Evolutionary conservation across 495 filamentous ascomycete genomes (phyloP).

Genomic region (Staphylotrichum tortipilum): DNA sequence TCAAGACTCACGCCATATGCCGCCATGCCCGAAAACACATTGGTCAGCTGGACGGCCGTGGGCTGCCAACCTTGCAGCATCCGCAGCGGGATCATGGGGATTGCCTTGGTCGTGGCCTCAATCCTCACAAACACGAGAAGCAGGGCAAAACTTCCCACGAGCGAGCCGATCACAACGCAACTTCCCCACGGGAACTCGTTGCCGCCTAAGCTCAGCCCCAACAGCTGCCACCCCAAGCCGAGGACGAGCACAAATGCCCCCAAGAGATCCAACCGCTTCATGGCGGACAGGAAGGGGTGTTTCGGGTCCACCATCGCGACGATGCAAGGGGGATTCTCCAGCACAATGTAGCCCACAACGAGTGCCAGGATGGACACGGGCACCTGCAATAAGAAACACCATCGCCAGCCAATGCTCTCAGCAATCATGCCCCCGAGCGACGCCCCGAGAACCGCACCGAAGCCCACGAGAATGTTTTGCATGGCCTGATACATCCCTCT

Average conservation of each 20-base stretch:
- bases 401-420: constrained; percentile 43
- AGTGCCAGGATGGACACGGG: constrained; percentile 48
- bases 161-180: constrained; percentile 40
- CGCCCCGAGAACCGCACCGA: constrained; percentile 42
- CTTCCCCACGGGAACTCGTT: constrained; percentile 54
- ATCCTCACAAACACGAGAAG: constrained; percentile 44
- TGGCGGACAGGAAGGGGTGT: constrained; percentile 29
- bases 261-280: constrained; percentile 48
- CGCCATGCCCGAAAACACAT: constrained; percentile 54
- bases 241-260: constrained; percentile 47
- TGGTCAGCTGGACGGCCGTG: constrained; percentile 48
- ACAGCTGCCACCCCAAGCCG: constrained; percentile 47
- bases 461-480: constrained; percentile 54
- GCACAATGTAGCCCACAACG: constrained; percentile 44
- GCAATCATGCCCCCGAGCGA: constrained; percentile 43
- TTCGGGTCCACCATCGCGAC: constrained; percentile 8
- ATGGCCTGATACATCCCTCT: constrained; percentile 58
- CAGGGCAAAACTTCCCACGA: constrained; percentile 44
- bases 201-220: constrained; percentile 52
- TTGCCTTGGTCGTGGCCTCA: constrained; percentile 50
- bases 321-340: constrained; percentile 32
- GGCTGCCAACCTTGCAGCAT: constrained; percentile 49
- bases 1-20: constrained; percentile 48
- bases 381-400: constrained; percentile 43
- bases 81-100: constrained; percentile 53